phyloP scores from a whole-genome alignment of 345 rosid species.

The Sapria himalayana region DNA sequence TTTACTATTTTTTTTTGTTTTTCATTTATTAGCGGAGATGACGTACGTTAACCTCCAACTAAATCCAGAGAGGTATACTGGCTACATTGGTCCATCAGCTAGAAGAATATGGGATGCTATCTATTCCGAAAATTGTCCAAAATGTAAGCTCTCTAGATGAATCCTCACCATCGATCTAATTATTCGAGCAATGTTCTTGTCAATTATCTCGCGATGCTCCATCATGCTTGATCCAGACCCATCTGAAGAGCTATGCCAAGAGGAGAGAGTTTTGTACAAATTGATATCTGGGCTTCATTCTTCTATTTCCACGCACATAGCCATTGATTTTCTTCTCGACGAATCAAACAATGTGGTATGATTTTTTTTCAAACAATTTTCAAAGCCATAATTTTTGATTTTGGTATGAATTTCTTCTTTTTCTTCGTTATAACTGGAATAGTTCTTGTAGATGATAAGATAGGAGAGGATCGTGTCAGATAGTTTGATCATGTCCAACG shows the following conservation, averaged over 20 bases:
- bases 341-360: constrained; percentile 45
- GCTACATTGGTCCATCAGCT: constrained; percentile 75
- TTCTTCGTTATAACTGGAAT: no score
- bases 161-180: background rate
- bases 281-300: constrained; percentile 94
- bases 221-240: constrained; percentile 26
- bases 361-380: no score
- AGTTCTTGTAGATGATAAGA: no score
- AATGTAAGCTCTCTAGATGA: constrained; percentile 23
- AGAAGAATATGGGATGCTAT: constrained; percentile 95
- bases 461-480: no score
- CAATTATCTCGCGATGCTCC: background rate
- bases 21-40: constrained; percentile 52
- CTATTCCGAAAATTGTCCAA: constrained; percentile 79
- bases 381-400: no score
- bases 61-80: constrained; percentile 86
- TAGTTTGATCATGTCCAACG: no score
- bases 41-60: constrained; percentile 77
- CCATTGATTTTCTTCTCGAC: constrained; percentile 75
- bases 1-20: background rate
- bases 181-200: background rate
- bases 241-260: constrained; percentile 58
- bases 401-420: no score
- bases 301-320: constrained; percentile 77
- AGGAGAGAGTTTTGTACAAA: constrained; percentile 70